Percentiles rank a stretch among this genome's conserved stretches.
These are phyloP conservation scores for Bertia moriformis DNA, from an alignment of 2,329 filamentous ascomycete genomes.

Conservation along the genomic window DNA sequence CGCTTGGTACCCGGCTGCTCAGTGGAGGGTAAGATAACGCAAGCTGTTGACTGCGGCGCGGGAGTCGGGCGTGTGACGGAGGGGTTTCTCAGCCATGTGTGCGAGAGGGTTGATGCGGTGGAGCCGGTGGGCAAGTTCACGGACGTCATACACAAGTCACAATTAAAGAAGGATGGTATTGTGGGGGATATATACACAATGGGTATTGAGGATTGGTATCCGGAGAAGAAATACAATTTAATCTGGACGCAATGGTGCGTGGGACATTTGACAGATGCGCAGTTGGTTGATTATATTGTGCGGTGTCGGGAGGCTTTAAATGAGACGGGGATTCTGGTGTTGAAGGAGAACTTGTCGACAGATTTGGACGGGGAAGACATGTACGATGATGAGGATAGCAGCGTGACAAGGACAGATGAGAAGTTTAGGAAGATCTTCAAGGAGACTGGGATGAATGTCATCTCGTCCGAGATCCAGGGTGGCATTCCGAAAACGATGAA, in stretches of 20 bases:
- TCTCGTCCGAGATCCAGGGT: conserved; percentile 57
- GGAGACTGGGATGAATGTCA: conserved; percentile 51
- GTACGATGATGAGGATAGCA: conserved; percentile 64
- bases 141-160: conserved; percentile 32
- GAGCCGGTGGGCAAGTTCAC: conserved; percentile 80
- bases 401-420: conserved; percentile 61
- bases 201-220: conserved; percentile 59
- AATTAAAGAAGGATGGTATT: conserved; percentile 24
- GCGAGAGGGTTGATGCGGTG: conserved; percentile 64
- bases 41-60: neutral
- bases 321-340: conserved; percentile 40
- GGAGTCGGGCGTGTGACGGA: conserved; percentile 62
- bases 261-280: conserved; percentile 62
- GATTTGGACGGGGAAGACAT: conserved; percentile 36
- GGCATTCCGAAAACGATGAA: conserved; percentile 40
- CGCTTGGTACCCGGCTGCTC: neutral
- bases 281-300: conserved; percentile 53
- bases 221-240: conserved; percentile 50
- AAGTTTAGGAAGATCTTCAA: conserved; percentile 61
- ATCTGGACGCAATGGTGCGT: conserved; percentile 90
- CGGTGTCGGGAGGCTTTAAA: conserved; percentile 33
- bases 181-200: conserved; percentile 52
- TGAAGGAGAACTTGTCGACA: conserved; percentile 67
- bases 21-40: neutral
- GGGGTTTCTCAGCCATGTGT: conserved; percentile 57